Conservation (phyloP, 148 eudicot species). For the Camellia lanceoleosa region DNA sequence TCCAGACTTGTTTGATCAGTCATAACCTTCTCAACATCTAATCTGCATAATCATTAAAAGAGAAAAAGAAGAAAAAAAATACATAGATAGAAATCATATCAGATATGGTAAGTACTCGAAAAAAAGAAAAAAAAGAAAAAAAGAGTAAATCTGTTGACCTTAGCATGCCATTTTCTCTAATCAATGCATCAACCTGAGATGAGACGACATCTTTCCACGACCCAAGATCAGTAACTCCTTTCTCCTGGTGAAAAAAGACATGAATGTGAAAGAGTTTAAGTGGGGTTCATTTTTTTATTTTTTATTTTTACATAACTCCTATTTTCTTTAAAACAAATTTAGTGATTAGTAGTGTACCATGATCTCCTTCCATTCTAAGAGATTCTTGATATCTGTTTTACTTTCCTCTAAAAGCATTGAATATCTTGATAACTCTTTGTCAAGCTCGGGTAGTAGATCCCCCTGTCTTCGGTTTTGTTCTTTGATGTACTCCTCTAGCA, state of each 20-base stretch:
- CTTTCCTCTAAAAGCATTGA: constrained; percentile 48
- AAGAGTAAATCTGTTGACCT: too few relatives aligned
- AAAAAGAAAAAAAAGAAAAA: not conserved
- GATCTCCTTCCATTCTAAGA: constrained; percentile 67
- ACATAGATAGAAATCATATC: not conserved
- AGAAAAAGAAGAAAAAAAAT: not conserved
- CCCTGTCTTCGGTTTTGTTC: constrained; percentile 64
- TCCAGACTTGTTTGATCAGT: constrained; percentile 63
- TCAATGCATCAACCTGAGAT: too few relatives aligned
- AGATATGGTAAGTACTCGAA: not conserved
- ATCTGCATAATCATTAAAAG: constrained; percentile 39
- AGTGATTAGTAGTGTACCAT: constrained; percentile 36
- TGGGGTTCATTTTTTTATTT: too few relatives aligned
- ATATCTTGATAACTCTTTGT: constrained; percentile 51
- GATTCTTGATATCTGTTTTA: constrained; percentile 50
- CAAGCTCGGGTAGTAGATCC: constrained; percentile 60
- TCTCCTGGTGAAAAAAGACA: too few relatives aligned
- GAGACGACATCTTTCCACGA: too few relatives aligned
- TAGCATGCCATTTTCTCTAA: too few relatives aligned
- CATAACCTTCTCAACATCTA: constrained; percentile 56
- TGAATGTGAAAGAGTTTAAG: too few relatives aligned
- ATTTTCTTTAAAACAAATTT: not conserved
- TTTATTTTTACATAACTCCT: not conserved
- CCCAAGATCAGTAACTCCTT: too few relatives aligned
- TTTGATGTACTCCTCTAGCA: constrained; percentile 74